phyloP scores from a whole-genome alignment of 345 rosid genomes.

The Passiflora organensis region DNA sequence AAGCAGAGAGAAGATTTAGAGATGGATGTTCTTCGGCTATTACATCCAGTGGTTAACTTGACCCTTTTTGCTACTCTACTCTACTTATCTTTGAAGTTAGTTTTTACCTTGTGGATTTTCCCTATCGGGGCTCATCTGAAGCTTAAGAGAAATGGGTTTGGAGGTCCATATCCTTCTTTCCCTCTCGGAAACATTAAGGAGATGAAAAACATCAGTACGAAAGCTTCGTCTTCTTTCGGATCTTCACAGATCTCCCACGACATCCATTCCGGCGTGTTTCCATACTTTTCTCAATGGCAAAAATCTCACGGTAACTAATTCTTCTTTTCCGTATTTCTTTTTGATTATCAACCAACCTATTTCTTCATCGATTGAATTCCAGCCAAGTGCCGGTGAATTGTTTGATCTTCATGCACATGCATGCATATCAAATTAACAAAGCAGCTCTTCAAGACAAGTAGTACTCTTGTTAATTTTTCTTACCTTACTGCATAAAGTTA shows the following conservation, averaged over 20 bases:
- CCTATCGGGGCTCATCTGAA: constrained; percentile 47
- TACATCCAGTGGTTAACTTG: constrained; percentile 8
- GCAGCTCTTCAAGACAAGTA: too few species aligned
- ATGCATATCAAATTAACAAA: too few species aligned
- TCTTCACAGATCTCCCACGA: constrained; percentile 50
- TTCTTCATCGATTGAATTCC: too few species aligned
- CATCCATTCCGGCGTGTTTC: constrained; percentile 72
- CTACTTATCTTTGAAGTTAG: constrained; percentile 29
- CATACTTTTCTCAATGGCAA: constrained; percentile 81
- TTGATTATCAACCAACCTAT: too few species aligned
- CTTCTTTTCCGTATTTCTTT: too few species aligned
- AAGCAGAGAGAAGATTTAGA: constrained; percentile 6
- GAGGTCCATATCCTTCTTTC: constrained; percentile 72
- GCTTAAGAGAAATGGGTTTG: constrained; percentile 59
- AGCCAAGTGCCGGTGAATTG: too few species aligned
- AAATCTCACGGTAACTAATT: constrained; percentile 49
- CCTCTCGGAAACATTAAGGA: constrained; percentile 75
- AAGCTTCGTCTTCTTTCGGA: constrained; percentile 16
- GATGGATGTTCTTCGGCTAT: constrained; percentile 19
- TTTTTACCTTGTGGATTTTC: constrained; percentile 56
- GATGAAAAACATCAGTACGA: constrained; percentile 36
- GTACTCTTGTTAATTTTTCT: too few species aligned
- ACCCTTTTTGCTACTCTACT: constrained; percentile 20
- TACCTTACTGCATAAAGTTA: too few species aligned
- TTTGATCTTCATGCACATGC: too few species aligned